These are phyloP conservation scores for Cystobasidium tubakii DNA, from an alignment of 768 basidiomycete species.

Conservation along the genomic window DNA sequence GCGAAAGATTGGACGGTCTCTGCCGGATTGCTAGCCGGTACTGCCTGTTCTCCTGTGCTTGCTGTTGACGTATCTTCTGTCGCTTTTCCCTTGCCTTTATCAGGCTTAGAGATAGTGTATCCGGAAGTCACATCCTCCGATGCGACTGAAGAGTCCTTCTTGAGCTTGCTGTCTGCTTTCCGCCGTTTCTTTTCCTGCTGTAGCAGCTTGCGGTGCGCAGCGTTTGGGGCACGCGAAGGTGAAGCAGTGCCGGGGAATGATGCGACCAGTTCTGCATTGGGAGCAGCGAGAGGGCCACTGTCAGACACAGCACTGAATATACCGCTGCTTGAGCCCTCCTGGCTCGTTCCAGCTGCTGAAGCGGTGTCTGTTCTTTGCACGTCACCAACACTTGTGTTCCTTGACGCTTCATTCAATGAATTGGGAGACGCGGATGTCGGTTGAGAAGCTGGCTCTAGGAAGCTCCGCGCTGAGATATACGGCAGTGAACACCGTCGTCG, in stretches of 20 bases:
- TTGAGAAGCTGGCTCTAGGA: not conserved
- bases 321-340: not conserved
- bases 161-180: not conserved
- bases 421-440: not conserved
- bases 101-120: not conserved
- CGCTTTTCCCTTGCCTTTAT: conserved; percentile 6
- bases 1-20: not conserved
- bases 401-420: not conserved
- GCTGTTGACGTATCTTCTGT: not conserved
- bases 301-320: not conserved
- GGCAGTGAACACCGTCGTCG: not conserved
- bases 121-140: not conserved
- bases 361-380: not conserved
- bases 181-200: conserved; percentile 7
- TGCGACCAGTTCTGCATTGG: not conserved
- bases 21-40: not conserved
- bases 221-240: not conserved
- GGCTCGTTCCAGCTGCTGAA: not conserved
- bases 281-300: not conserved
- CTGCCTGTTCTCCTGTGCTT: not conserved
- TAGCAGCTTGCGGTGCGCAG: conserved; percentile 19
- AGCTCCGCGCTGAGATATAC: not conserved
- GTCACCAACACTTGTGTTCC: not conserved
- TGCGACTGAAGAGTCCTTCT: not conserved
- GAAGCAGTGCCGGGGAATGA: not conserved